Conservation (phyloP, 192 early-diverging fungal species). For the Kickxella alabastrina region DNA sequence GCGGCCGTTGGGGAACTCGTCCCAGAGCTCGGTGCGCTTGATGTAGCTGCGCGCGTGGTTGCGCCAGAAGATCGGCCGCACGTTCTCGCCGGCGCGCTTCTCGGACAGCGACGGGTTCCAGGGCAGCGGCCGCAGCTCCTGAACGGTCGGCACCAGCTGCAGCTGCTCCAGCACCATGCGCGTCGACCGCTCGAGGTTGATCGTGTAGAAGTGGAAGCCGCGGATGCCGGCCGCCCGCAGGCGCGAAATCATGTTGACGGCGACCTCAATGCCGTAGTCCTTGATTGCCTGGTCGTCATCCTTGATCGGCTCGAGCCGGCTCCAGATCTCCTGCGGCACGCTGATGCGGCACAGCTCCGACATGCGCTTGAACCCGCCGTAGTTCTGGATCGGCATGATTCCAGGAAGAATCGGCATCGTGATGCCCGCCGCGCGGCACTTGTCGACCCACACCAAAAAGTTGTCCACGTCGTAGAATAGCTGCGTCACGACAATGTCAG, state of each 20-base stretch:
- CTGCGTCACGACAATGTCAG: constrained; percentile 91
- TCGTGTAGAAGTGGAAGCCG: constrained; percentile 96
- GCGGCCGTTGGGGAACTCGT: constrained; percentile 97
- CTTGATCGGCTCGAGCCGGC: constrained; percentile 92
- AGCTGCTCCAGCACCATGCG: constrained; percentile 85
- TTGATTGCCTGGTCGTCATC: constrained; percentile 97
- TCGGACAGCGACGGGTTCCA: constrained; percentile 73
- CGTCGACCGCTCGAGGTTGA: constrained; percentile 88
- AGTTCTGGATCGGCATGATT: constrained; percentile 95
- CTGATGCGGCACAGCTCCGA: constrained; percentile 79
- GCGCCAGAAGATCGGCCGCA: constrained; percentile 98
- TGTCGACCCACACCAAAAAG: constrained; percentile 75
- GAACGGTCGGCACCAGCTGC: constrained; percentile 67
- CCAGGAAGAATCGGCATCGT: constrained; percentile 87
- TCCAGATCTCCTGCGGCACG: constrained; percentile 83
- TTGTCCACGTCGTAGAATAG: constrained; percentile 91
- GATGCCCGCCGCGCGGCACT: constrained; percentile 73
- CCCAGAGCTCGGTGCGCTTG: constrained; percentile 87
- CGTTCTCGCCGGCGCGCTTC: constrained; percentile 90
- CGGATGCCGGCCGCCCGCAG: constrained; percentile 65
- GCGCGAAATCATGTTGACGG: constrained; percentile 79
- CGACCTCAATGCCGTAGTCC: constrained; percentile 82
- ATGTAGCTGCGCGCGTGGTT: constrained; percentile 93
- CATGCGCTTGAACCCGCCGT: constrained; percentile 89
- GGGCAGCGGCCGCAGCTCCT: constrained; percentile 58